Conservation (phyloP, 495 filamentous ascomycete genomes). For the Tuber borchii region DNA sequence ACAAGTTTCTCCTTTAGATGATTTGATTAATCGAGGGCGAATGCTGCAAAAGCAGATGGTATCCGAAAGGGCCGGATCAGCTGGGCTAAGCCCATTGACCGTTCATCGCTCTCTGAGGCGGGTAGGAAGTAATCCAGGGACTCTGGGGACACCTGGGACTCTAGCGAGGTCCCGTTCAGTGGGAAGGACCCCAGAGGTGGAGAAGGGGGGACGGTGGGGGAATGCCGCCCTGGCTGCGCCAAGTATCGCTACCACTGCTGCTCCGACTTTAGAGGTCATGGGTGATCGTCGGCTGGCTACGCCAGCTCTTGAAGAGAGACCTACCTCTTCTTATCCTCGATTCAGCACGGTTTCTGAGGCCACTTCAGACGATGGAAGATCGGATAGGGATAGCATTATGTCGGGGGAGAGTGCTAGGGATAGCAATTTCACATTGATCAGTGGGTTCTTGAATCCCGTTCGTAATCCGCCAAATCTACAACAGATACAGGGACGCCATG, state of each 20-base stretch:
- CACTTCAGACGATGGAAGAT: slow-evolving; percentile 26
- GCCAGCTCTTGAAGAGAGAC: slow-evolving; percentile 26
- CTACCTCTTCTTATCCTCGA: slow-evolving; percentile 25
- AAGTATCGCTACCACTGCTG: slow-evolving; percentile 2
- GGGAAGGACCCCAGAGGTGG: slow-evolving; percentile 47
- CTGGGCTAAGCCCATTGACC: slow-evolving; percentile 73
- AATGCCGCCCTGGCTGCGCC: slow-evolving; percentile 11
- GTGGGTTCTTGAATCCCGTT: slow-evolving; percentile 27
- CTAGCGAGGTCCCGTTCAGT: slow-evolving; percentile 47
- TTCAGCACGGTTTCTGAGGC: slow-evolving; percentile 33
- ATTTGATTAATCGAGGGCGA: slow-evolving; percentile 82
- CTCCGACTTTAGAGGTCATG: neutral
- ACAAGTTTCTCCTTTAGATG: slow-evolving; percentile 87
- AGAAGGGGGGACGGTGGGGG: slow-evolving; percentile 38
- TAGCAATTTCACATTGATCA: slow-evolving; percentile 33
- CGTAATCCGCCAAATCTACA: slow-evolving; percentile 26
- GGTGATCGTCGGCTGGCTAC: slow-evolving; percentile 8
- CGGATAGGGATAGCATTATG: slow-evolving; percentile 29
- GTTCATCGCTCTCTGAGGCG: slow-evolving; percentile 60
- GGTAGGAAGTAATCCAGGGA: slow-evolving; percentile 43
- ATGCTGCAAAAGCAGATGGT: slow-evolving; percentile 75
- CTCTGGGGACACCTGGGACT: slow-evolving; percentile 26
- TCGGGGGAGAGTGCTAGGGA: slow-evolving; percentile 26
- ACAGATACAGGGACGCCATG: slow-evolving; percentile 12
- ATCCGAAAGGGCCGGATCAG: slow-evolving; percentile 65